Base-by-base conservation (phyloP, 1,284 basidiomycete species). In the Malassezia restricta region DNA sequence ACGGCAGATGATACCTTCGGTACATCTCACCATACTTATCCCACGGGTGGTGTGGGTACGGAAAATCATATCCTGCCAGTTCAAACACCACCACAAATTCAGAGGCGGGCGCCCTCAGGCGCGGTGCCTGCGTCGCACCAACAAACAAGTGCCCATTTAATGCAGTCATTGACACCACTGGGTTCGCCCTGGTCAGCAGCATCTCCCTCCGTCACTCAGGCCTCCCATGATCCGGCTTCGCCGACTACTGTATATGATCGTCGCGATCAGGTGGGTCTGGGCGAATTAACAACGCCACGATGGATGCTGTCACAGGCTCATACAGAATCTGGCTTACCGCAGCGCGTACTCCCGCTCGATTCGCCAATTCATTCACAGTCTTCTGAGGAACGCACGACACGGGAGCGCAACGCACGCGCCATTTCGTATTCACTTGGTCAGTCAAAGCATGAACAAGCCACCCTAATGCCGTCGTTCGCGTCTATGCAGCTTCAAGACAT, bases 241-340 rank as follows among this genome's bases (percentile, higher is more conserved):
- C 33, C 33, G 11, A 35, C 11, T 11, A 15, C 35, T 15, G 9
- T 35, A 61, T 59, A 85, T 60, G 91, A 98, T 76, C 80, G 92
- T 50, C 80, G 83, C 14, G 86, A 82, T 24, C 81, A 96, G 38
- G 83, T 96, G 49, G 92, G 92, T 17, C 86, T 96, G 8, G 92
- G 92, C 35, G 92, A 96, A 75, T 81, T 96, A n/a, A 79, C 89
- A 6, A 96, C 92, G n/a, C 92, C 92, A 35, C 81, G 90, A 59
- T 98, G 90, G 91, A 79, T 65, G 32, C 47, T 59, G 4, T 41
- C 51, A 48, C 55, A 5, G 46, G 56, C 7, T 30, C 33, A 35
- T 35, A 11, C 33, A 35, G 33, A 35, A 2, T 11, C 33, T 12
- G 33, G 2, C 15, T 35, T 47, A 12, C 44, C 44, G 8, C 44